These are phyloP conservation scores for Aegilops sharonensis DNA, from an alignment of 176 grass and related monocot genomes.

Conservation along the genomic window DNA sequence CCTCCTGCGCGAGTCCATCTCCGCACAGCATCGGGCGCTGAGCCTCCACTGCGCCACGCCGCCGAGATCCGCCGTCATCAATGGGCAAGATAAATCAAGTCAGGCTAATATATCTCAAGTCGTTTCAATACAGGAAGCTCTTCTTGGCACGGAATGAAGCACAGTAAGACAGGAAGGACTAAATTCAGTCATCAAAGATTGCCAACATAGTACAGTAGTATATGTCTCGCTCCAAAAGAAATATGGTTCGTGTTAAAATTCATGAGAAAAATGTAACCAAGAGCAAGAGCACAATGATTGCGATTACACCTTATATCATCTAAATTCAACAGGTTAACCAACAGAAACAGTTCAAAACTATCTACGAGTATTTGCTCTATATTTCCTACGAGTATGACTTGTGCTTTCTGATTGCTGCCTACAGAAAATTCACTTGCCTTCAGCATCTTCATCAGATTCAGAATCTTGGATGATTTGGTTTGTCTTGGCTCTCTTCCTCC, in stretches of 20 bases:
- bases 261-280: background rate
- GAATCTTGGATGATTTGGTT: constrained; percentile 60
- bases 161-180: background rate
- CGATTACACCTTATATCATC: background rate
- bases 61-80: too few relatives aligned
- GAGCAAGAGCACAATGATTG: background rate
- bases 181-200: background rate
- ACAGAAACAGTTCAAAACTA: constrained; percentile 8
- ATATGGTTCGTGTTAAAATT: background rate
- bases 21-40: too few relatives aligned
- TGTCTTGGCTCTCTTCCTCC: constrained; percentile 63
- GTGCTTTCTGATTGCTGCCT: background rate
- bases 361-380: background rate
- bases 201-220: background rate
- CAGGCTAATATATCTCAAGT: background rate
- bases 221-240: background rate
- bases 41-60: too few relatives aligned
- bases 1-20: too few relatives aligned
- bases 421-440: constrained; percentile 24
- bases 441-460: constrained; percentile 50
- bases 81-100: too few relatives aligned
- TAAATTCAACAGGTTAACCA: background rate
- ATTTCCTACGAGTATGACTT: background rate
- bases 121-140: background rate
- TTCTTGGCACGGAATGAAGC: background rate